Base-by-base conservation (phyloP, 108 stramenopile species). In the Fistulifera solaris region DNA sequence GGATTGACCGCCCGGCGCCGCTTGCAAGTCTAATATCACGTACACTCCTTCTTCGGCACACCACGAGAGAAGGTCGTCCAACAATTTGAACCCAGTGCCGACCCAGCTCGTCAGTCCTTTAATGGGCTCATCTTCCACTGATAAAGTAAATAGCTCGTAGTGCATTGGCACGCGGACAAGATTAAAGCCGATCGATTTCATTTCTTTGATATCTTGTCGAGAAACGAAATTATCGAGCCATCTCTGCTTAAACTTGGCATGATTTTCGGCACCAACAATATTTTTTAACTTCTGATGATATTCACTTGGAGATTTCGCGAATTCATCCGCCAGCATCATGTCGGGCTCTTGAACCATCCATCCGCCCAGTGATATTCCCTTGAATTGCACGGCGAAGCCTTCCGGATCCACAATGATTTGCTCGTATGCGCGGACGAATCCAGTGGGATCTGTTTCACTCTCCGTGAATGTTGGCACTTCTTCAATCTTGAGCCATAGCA, bases 291-390 rank as follows among this genome's bases (percentile, higher is more conserved):
- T 45, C 5, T 45, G 17, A 22, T 21, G 21, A 18, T 21, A 21
- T 18, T 45, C 44, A 22, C 21, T 5, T 45, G 17, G 44, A 45
- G 19, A 18, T 2, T 11, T 18, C 4, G 19, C 21, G 10, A 22
- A 3, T 8, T 45, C 44, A 11, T 3, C 44, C 10, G 44, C 17
- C 44, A 45, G 10, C 44, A 45, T 45, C 44, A 45, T 8, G 7
- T 45, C 17, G 19, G 44, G 44, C 21, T 45, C 44, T 45, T 45
- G 44, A 5, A 45, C 17, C 44, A 45, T 45, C 44, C 44, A 45
- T 21, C 44, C 44, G 2, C 44, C 44, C 10, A 45, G 19, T 5
- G 19, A 18, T 21, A 45, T 21, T 21, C 44, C 44, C 5, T 22
- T 18, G 19, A 45, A 18, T 21, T 21, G 4, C 21, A 45, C 5